Conservation (phyloP, 257 asterid genomes). For the Rhazya stricta region DNA sequence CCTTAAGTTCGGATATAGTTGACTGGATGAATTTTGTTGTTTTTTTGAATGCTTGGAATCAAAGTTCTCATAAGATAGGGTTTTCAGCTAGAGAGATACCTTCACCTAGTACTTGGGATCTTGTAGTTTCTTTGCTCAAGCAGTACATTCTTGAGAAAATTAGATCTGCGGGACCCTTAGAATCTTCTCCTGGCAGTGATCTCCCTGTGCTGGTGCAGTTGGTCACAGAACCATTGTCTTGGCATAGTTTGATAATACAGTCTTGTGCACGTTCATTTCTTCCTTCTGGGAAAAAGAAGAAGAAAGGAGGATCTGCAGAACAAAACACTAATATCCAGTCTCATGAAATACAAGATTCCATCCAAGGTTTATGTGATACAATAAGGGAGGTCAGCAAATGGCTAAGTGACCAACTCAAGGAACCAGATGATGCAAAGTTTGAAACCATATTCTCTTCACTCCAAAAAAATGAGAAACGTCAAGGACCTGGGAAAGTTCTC, state of each 20-base stretch:
- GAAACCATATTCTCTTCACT: constrained; percentile 49
- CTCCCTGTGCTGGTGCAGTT: constrained; percentile 63
- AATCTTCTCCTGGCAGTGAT: constrained; percentile 64
- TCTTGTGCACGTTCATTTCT: constrained; percentile 53
- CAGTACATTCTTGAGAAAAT: constrained; percentile 50
- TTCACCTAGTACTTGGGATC: constrained; percentile 48
- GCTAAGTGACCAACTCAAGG: constrained; percentile 53
- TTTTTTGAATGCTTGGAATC: constrained; percentile 87
- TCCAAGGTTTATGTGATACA: constrained; percentile 53
- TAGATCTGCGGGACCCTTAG: constrained; percentile 41
- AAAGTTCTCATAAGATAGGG: constrained; percentile 48
- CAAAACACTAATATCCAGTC: constrained; percentile 39
- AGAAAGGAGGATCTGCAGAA: constrained; percentile 69
- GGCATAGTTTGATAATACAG: constrained; percentile 76
- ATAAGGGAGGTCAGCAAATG: constrained; percentile 52
- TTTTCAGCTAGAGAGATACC: constrained; percentile 26
- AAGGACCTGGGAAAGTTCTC: constrained; percentile 68
- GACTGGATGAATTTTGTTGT: constrained; percentile 85
- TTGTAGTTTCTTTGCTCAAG: constrained; percentile 57
- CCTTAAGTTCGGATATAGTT: constrained; percentile 34
- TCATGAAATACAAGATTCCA: constrained; percentile 47
- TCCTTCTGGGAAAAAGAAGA: constrained; percentile 89
- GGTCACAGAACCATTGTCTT: constrained; percentile 80
- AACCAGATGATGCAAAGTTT: constrained; percentile 39
- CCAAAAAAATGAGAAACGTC: constrained; percentile 20